Percentiles rank a stretch among this genome's conserved stretches.
These are phyloP conservation scores for Fragaria nilgerrensis DNA, from an alignment of 306 rosid species.

Conservation along the genomic window DNA sequence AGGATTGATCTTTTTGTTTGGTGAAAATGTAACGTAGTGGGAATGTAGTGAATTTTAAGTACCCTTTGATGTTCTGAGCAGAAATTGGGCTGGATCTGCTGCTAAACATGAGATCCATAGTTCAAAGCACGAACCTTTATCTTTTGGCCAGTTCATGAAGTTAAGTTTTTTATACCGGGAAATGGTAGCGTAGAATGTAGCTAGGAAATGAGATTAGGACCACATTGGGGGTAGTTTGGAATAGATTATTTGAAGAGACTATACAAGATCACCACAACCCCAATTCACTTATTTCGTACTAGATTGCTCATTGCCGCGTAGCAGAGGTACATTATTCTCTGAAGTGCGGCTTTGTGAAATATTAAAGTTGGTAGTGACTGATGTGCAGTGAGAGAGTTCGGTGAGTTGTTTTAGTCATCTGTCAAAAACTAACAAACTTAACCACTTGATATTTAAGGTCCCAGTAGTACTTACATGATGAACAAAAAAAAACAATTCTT, in stretches of 20 bases:
- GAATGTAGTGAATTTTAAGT: slow-evolving; percentile 4
- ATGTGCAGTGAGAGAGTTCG: not conserved
- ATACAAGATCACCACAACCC: not conserved
- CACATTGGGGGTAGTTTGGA: not conserved
- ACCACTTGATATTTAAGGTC: not conserved
- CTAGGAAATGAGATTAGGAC: not conserved
- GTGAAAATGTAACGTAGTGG: slow-evolving; percentile 7
- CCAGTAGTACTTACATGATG: not conserved
- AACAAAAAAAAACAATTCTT: too few species aligned
- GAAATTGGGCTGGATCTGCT: slow-evolving; percentile 7
- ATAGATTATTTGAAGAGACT: not conserved
- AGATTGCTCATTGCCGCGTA: not conserved
- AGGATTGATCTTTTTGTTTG: not conserved
- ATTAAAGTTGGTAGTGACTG: not conserved
- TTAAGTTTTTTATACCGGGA: not conserved
- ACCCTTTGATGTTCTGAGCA: slow-evolving; percentile 1
- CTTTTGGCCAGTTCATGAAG: not conserved
- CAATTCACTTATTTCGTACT: not conserved
- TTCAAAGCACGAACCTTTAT: slow-evolving; percentile 5
- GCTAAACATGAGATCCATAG: not conserved
- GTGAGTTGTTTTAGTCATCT: not conserved
- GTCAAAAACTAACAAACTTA: not conserved
- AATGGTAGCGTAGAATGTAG: not conserved
- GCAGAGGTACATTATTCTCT: not conserved
- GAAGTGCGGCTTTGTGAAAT: not conserved